Conservation (phyloP, 441 rosid species). For the Flueggea neowawraea region DNA sequence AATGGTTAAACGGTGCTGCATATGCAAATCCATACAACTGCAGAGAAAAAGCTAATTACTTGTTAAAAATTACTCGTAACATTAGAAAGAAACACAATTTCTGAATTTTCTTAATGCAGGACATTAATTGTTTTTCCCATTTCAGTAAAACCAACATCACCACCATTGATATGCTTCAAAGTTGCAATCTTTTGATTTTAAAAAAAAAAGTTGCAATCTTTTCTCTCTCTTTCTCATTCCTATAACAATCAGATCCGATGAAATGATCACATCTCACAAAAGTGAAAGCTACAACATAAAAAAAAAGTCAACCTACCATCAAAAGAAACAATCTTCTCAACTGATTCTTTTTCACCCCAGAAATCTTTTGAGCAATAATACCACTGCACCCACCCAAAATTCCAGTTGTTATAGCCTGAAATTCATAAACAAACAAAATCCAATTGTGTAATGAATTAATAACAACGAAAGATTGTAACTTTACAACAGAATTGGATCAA, state of each 20-base stretch:
- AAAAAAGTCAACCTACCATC: constrained; percentile 41
- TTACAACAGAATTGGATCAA: not conserved
- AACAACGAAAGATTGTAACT: not conserved
- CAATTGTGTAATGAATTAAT: not conserved
- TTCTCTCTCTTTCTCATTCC: not conserved
- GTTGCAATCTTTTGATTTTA: not conserved
- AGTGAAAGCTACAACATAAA: not conserved
- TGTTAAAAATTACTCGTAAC: not conserved
- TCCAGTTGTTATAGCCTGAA: constrained; percentile 80
- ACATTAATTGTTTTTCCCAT: not conserved
- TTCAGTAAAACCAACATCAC: not conserved
- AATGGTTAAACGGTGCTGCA: constrained; percentile 97
- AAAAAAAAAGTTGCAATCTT: not conserved
- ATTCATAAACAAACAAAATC: constrained; percentile 5
- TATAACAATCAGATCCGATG: not conserved
- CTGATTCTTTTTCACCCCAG: constrained; percentile 73
- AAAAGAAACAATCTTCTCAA: constrained; percentile 62
- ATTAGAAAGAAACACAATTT: not conserved
- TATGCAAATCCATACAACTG: constrained; percentile 84
- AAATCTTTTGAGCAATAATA: constrained; percentile 77
- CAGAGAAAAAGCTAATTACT: constrained; percentile 12
- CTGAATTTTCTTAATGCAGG: too few species aligned
- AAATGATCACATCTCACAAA: not conserved
- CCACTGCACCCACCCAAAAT: constrained; percentile 74
- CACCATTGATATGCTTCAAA: too few species aligned